Evolutionary conservation across 768 basidiomycete genomes (phyloP).

Genomic region (Favolaschia claudopus): DNA sequence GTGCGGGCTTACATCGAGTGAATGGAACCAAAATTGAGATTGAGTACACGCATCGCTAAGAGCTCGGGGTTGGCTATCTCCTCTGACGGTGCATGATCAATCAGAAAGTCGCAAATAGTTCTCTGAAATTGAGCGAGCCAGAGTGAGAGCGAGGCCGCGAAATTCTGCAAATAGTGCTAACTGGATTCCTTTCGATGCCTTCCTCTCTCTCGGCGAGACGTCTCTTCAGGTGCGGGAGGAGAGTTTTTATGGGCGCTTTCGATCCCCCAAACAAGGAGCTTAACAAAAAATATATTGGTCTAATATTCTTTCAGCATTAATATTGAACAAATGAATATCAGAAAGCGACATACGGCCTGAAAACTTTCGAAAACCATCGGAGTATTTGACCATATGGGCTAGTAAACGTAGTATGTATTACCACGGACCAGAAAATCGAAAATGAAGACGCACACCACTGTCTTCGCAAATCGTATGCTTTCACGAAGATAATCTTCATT

Average conservation of each 20-base stretch:
- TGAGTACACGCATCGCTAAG: conserved; percentile 18
- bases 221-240: too few relatives aligned
- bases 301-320: too few relatives aligned
- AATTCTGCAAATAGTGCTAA: too few relatives aligned
- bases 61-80: conserved; percentile 1
- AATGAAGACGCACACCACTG: too few relatives aligned
- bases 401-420: too few relatives aligned
- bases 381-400: conserved; percentile 19
- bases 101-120: conserved; percentile 23
- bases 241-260: too few relatives aligned
- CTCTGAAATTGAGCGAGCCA: too few relatives aligned
- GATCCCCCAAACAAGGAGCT: too few relatives aligned
- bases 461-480: too few relatives aligned
- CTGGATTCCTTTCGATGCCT: too few relatives aligned
- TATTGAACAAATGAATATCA: not conserved
- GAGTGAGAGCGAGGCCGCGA: too few relatives aligned
- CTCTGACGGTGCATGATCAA: conserved; percentile 20
- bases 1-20: conserved; percentile 22
- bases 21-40: conserved; percentile 28
- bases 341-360: not conserved
- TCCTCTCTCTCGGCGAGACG: not conserved
- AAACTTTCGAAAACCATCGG: conserved; percentile 9
- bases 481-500: conserved; percentile 24
- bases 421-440: too few relatives aligned
- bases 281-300: not conserved